phyloP scores from a whole-genome alignment of 306 rosid genomes.

The Cicer yamashitae region DNA sequence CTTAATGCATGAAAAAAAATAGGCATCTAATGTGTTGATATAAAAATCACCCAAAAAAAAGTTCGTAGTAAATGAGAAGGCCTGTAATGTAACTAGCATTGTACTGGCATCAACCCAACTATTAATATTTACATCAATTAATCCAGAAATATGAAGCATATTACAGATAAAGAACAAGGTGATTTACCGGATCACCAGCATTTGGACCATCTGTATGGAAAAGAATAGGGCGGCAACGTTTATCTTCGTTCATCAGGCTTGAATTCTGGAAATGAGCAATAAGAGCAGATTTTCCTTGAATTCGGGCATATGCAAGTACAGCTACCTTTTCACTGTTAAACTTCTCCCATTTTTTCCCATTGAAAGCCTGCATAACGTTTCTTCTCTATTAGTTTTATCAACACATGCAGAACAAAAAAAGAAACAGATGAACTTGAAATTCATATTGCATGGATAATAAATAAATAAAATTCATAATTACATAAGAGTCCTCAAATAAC shows the following conservation, averaged over 20 bases:
- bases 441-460: constrained; percentile 29
- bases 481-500: constrained; percentile 46
- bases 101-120: constrained; percentile 15
- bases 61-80: constrained; percentile 4
- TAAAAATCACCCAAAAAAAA: neutral
- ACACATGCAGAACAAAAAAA: constrained; percentile 16
- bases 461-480: constrained; percentile 12
- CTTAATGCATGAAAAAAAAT: constrained; percentile 3
- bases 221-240: constrained; percentile 89
- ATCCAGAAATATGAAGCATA: constrained; percentile 19
- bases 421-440: constrained; percentile 15
- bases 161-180: constrained; percentile 33
- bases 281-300: constrained; percentile 86
- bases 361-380: constrained; percentile 65
- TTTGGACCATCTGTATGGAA: constrained; percentile 88
- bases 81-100: constrained; percentile 17
- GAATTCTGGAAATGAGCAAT: constrained; percentile 89
- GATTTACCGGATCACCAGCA: constrained; percentile 80
- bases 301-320: constrained; percentile 82
- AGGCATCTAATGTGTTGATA: constrained; percentile 7
- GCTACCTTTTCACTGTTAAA: constrained; percentile 96
- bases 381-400: constrained; percentile 40
- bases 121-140: neutral
- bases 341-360: constrained; percentile 93
- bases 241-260: constrained; percentile 82